Evolutionary conservation across 208 protist genomes (phyloP).

Genomic region (Giardia duodenalis): DNA sequence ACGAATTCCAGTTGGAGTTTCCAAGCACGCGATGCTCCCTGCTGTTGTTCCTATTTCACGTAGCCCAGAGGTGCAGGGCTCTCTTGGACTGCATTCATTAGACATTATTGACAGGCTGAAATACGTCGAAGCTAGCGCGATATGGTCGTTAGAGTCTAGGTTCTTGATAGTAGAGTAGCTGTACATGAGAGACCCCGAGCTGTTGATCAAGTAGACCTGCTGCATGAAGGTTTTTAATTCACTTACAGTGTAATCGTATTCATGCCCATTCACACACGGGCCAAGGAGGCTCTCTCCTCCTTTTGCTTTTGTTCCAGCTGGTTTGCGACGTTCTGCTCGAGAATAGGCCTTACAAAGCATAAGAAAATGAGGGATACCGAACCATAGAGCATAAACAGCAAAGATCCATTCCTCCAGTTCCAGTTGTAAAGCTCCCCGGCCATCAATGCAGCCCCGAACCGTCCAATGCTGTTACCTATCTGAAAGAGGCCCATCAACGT

Average conservation of each 20-base stretch:
- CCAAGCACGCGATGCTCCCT: not conserved
- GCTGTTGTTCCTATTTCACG: not conserved
- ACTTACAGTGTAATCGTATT: not conserved
- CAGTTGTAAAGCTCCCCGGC: too few relatives aligned
- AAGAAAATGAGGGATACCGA: too few relatives aligned
- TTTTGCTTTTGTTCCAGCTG: too few relatives aligned
- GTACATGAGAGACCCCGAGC: not conserved
- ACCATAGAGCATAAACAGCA: too few relatives aligned
- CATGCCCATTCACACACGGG: too few relatives aligned
- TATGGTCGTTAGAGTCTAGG: not conserved
- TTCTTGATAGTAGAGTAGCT: not conserved
- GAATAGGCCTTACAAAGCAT: too few relatives aligned
- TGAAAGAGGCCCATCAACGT: too few relatives aligned
- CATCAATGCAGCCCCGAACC: too few relatives aligned
- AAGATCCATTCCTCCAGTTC: too few relatives aligned
- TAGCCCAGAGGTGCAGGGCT: not conserved
- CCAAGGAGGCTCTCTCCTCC: too few relatives aligned
- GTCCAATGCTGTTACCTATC: too few relatives aligned
- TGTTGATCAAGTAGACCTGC: not conserved
- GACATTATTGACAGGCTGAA: not conserved
- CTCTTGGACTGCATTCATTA: not conserved
- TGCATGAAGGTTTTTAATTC: not conserved
- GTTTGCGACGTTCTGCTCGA: too few relatives aligned
- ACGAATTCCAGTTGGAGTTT: not conserved
- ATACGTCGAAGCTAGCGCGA: not conserved